A percentile compares a stretch with the other conserved stretches of the same genome.
Evolutionary conservation across 202 grass and related monocot species (phyloP).

Genomic region (Zizania palustris): DNA sequence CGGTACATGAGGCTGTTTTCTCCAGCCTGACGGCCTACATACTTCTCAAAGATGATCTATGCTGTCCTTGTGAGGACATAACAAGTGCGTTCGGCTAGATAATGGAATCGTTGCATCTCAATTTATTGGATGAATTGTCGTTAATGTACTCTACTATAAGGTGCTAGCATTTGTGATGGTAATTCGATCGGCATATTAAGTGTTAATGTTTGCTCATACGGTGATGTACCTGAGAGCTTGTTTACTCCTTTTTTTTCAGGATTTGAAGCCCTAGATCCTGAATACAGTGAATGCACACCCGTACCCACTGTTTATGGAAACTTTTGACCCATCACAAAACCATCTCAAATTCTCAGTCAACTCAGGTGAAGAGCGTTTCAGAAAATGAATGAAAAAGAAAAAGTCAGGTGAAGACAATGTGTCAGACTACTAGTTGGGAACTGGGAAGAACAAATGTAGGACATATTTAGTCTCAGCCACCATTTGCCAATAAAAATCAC

Average conservation of each 20-base stretch:
- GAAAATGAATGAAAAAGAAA: too few relatives aligned
- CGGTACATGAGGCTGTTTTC: slow-evolving; percentile 30
- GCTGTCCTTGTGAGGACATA: slow-evolving; percentile 10
- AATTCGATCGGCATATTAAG: neutral
- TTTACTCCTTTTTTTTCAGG: too few relatives aligned
- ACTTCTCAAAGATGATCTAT: slow-evolving; percentile 6
- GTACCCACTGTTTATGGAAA: neutral
- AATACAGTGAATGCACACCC: neutral
- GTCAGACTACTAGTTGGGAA: too few relatives aligned
- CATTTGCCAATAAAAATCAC: too few relatives aligned
- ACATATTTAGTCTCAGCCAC: too few relatives aligned
- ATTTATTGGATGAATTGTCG: neutral
- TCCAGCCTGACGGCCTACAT: neutral
- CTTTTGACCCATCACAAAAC: neutral
- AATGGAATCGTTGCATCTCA: slow-evolving; percentile 5
- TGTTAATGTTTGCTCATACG: neutral
- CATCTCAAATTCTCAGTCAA: neutral
- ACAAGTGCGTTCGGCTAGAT: slow-evolving; percentile 18
- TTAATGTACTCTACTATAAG: neutral
- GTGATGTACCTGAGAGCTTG: too few relatives aligned
- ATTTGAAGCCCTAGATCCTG: too few relatives aligned
- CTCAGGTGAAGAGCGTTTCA: neutral
- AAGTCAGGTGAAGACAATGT: neutral
- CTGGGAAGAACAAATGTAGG: too few relatives aligned
- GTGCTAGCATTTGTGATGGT: slow-evolving; percentile 2